Evolutionary conservation across 2,329 filamentous ascomycete genomes (phyloP), one percentile per base, ranked within the genome.

Genomic region (Colletotrichum musicola): DNA sequence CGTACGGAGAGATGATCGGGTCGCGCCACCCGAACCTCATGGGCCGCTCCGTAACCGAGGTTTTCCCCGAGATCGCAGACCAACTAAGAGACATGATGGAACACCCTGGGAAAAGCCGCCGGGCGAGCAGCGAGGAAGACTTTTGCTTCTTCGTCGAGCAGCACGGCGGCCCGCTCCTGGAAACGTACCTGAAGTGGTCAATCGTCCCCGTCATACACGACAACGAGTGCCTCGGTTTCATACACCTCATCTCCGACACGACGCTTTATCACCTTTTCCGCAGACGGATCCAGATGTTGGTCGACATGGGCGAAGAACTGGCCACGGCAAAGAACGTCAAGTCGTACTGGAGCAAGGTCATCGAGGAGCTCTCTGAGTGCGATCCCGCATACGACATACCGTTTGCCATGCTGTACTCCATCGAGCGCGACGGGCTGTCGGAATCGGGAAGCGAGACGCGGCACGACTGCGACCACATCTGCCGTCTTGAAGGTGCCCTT

Each of bases 21-120:
- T 84, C 89, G 63, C 90, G 89, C 66, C 90, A 93, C 74, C 90
- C 90, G 1, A 73, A 74, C 2, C 77, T 92, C 12, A 86, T 93
- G 77, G 91, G 91, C 2, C 85, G 86, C 73, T 84, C 83, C 27
- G 79, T 92, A 68, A 81, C 82, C 27, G 83, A 89, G 46, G 70
- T 71, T 3, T 71, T 71, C 13, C 70, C 70, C 12, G 70, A 86
- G 87, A 4, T 93, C 90, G 90, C 80, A 82, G 55, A 68, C 4
- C 89, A 91, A 70, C 77, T 85, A 18, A 81, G 80, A 68, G 74
- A 79, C 25, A 77, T 77, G 6, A 81, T 85, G 79, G 68, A 75
- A 35, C 35, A 71, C 59, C 5, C 74, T 69, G 70, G 75, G 16
- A 67, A 75, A 62, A 77, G 78, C 67, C 73, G 80, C 61, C 72